These are phyloP conservation scores for Choiromyces venosus DNA, from an alignment of 495 filamentous ascomycete genomes.

Conservation along the genomic window DNA sequence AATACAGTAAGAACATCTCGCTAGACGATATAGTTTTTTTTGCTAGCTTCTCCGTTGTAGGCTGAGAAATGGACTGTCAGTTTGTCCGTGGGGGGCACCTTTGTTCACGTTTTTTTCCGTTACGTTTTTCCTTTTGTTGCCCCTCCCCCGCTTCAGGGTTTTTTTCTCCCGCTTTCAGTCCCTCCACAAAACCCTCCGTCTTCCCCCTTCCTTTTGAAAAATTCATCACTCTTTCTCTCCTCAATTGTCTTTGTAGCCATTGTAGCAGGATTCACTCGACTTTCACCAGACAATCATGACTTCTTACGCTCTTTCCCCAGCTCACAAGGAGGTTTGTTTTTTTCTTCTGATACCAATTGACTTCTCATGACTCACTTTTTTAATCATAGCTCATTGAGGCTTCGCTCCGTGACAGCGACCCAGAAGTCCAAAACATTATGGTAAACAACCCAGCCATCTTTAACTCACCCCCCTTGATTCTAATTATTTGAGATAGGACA, in stretches of 20 bases:
- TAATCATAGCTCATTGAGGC: slow-evolving; percentile 75
- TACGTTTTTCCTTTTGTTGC: not conserved
- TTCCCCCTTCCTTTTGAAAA: not conserved
- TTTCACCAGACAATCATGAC: slow-evolving; percentile 13
- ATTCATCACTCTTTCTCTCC: not conserved
- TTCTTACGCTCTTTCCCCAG: slow-evolving; percentile 77
- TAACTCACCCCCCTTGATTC: not conserved
- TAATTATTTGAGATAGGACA: slow-evolving; percentile 55
- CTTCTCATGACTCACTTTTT: slow-evolving; percentile 50
- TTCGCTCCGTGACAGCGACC: slow-evolving; percentile 74
- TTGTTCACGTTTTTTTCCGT: not conserved
- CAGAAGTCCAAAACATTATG: slow-evolving; percentile 92
- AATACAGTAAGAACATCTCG: not conserved
- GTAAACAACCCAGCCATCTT: slow-evolving; percentile 49
- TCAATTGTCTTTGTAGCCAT: not conserved
- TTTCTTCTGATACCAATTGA: slow-evolving; percentile 24
- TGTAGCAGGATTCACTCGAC: not conserved
- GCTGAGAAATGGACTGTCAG: not conserved
- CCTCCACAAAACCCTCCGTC: not conserved
- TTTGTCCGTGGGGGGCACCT: not conserved
- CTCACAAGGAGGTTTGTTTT: slow-evolving; percentile 76
- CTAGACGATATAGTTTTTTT: not conserved
- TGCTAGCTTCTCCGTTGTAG: not conserved
- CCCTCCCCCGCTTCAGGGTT: not conserved
- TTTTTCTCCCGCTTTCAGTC: not conserved